A percentile compares a stretch with the other conserved stretches of the same genome.
Conservation (phyloP, 1,284 basidiomycete genomes). For the Ceratobasidium sp. region DNA sequence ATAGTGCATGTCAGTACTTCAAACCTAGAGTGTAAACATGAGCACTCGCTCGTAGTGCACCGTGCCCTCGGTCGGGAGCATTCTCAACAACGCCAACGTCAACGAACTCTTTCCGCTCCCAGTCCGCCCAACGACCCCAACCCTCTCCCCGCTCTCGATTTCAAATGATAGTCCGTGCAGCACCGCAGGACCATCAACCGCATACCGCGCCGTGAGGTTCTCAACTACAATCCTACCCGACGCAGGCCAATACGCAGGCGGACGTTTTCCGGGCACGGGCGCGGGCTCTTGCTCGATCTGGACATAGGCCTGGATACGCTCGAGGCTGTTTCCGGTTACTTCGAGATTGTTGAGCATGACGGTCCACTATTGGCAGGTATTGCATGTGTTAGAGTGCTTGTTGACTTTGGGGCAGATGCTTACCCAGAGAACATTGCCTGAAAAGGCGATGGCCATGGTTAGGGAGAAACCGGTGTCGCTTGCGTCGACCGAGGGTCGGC, state of each 20-base stretch:
- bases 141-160: slow-evolving; percentile 68
- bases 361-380: slow-evolving; percentile 48
- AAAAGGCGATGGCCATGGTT: slow-evolving; percentile 45
- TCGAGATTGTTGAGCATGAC: slow-evolving; percentile 58
- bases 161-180: slow-evolving; percentile 67
- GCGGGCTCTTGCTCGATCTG: slow-evolving; percentile 76
- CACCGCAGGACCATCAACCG: slow-evolving; percentile 60
- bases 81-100: slow-evolving; percentile 57
- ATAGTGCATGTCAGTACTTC: neutral
- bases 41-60: slow-evolving; percentile 55
- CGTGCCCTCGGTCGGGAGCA: slow-evolving; percentile 58
- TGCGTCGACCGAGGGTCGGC: slow-evolving; percentile 15
- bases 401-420: neutral
- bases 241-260: slow-evolving; percentile 83
- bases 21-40: too few species aligned
- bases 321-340: slow-evolving; percentile 65
- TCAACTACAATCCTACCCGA: slow-evolving; percentile 74
- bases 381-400: neutral
- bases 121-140: slow-evolving; percentile 77
- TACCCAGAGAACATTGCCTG: slow-evolving; percentile 45
- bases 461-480: slow-evolving; percentile 47
- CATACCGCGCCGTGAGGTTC: slow-evolving; percentile 68
- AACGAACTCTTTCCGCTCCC: slow-evolving; percentile 66
- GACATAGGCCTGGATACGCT: slow-evolving; percentile 78
- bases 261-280: slow-evolving; percentile 60